Conservation (phyloP, 768 basidiomycete species). For the Boletus sensibilis region DNA sequence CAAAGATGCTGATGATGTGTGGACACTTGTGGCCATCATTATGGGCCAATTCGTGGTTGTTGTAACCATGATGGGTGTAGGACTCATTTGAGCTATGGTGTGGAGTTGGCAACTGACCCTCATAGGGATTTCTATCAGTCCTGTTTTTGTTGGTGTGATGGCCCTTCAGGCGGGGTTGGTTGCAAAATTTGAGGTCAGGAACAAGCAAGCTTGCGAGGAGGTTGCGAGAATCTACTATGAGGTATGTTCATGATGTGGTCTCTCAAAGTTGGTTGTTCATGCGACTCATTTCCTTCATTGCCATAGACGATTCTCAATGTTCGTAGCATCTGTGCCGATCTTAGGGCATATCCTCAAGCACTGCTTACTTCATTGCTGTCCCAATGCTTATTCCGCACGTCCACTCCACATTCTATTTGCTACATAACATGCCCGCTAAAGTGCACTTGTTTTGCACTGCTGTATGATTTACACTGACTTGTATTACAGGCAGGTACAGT, state of each 20-base stretch:
- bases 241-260: slow-evolving; percentile 39
- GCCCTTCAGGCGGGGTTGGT: slow-evolving; percentile 69
- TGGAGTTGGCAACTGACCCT: slow-evolving; percentile 92
- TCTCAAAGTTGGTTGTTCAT: neutral
- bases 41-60: slow-evolving; percentile 74
- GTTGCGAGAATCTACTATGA: slow-evolving; percentile 86
- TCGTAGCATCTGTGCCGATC: slow-evolving; percentile 77
- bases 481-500: no score
- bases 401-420: no score
- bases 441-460: no score
- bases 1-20: slow-evolving; percentile 89
- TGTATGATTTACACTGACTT: no score
- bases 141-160: slow-evolving; percentile 77
- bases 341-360: no score
- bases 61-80: slow-evolving; percentile 74
- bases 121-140: slow-evolving; percentile 83
- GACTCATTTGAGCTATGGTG: slow-evolving; percentile 85
- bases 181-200: slow-evolving; percentile 67
- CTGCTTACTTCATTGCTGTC: no score
- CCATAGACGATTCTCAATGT: slow-evolving; percentile 74
- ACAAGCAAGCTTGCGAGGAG: slow-evolving; percentile 85
- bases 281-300: slow-evolving; percentile 2
- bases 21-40: slow-evolving; percentile 70
- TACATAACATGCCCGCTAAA: no score
- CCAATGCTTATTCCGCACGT: no score